Evolutionary conservation across 441 rosid genomes (phyloP), one percentile per base, ranked within the genome.

Genomic region (Populus trichocarpa): DNA sequence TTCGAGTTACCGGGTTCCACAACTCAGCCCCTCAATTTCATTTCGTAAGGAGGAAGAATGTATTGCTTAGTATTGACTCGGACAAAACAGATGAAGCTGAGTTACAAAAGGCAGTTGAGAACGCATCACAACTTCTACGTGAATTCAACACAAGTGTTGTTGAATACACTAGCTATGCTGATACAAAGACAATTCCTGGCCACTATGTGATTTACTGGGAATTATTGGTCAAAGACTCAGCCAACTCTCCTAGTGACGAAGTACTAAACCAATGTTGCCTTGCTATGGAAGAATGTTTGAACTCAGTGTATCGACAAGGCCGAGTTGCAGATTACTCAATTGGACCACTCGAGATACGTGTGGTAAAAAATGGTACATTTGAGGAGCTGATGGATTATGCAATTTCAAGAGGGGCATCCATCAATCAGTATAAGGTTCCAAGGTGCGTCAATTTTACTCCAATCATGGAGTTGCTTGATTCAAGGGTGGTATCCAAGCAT

Each of bases 371-470:
- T 26, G 99, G 99, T 26, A 93, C 99, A 53, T 95, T 95, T 77
- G 99, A 95, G 80, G 99, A 93, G 83, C 68, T 95, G 40, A 95
- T 95, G 98, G 99, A 95, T 79, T 95, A 93, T 46, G 96, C 98
- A 1, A 92, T 95, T 67, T 93, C 99, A 6, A 87, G 94, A 75
- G 98, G 99, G 3, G 99, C 99, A 0, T 95, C 99, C 5, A 95
- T 95, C 32, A 95, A 95, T 79, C 99, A 92, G 83, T 95, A 95
- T 73, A 95, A 95, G 84, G 98, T 90, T 64, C 97, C 98, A 13
- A 85, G 98, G 81, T 95, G 98, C 81, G 98, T 95, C 5, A 95
- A 86, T 82, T 95, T 87, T 78, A 91, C 91, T 18, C 98, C 99
- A 46, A 93, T 93, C 32, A 82, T 93, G 87, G 98, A 95, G 85